phyloP scores from a whole-genome alignment of 345 rosid genomes.

The Hypericum perforatum region DNA sequence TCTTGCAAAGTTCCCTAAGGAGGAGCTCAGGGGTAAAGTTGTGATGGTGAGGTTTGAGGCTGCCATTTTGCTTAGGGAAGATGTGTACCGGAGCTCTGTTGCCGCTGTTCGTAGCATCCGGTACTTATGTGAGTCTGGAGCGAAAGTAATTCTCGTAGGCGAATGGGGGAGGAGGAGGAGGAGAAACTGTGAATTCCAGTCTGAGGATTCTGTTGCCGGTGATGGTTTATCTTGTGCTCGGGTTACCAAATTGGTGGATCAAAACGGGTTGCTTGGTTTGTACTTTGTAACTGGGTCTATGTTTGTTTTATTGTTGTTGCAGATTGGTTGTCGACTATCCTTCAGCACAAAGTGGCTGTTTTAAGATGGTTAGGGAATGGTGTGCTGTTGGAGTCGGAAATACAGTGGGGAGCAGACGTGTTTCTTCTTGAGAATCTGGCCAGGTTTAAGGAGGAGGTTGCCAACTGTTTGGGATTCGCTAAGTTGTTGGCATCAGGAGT shows the following conservation, averaged over 20 bases:
- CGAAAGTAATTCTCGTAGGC: conserved; percentile 43
- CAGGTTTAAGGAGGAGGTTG: conserved; percentile 44
- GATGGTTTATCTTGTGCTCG: too few species aligned
- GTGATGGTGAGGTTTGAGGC: conserved; percentile 64
- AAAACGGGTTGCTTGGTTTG: too few species aligned
- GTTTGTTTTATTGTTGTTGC: conserved; percentile 12
- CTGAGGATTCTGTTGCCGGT: conserved; percentile 39
- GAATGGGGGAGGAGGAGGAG: conserved; percentile 33
- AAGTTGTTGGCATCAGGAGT: conserved; percentile 41
- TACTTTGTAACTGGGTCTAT: too few species aligned
- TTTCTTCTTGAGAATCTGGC: conserved; percentile 50
- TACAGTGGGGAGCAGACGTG: conserved; percentile 21
- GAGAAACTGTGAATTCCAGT: conserved; percentile 21
- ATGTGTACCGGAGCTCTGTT: conserved; percentile 20
- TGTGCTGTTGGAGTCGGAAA: conserved; percentile 22
- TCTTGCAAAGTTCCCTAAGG: conserved; percentile 41
- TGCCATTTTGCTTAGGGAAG: conserved; percentile 31
- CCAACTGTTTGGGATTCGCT: conserved; percentile 41
- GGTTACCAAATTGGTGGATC: too few species aligned
- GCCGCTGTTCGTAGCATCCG: conserved; percentile 33
- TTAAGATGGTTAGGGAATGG: conserved; percentile 18
- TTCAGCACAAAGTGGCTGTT: conserved; percentile 31
- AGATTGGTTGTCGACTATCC: conserved; percentile 38
- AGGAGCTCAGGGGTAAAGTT: conserved; percentile 46
- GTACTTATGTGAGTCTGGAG: conserved; percentile 39